Evolutionary conservation across 2,329 filamentous ascomycete species (phyloP), one percentile per base, ranked within the genome.

Genomic region (Aspergillus sp.): DNA sequence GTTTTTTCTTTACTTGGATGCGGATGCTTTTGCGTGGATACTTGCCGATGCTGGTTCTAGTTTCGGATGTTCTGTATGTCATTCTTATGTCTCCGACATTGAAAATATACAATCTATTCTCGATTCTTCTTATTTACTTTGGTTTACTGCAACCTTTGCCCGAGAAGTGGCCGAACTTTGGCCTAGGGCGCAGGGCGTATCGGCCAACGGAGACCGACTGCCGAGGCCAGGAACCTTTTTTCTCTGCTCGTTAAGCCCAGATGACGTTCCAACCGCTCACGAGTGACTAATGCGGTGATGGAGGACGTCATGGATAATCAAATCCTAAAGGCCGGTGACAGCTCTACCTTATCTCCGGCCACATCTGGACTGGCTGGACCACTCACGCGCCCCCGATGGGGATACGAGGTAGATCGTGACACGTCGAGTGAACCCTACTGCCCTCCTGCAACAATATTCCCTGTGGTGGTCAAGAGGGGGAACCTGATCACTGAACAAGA

Each of bases 281-380:
- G 32, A 36, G 54, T 61, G 59, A 61, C 59, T 61, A 56, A 61
- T 55, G 56, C 56, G 38, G 25, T 32, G 57, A 36, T 50, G 56
- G 45, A 58, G 38, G 43, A 56, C 56, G 53, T 55, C 53, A 55
- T 47, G 23, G 43, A 43, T n/a, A 17, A 19, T 43, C 17, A 45
- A 36, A 36, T 36, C 12, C 32, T 36, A 36, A 43, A 54, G 36
- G 13, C 36, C 32, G 51, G 21, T 28, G 53, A 32, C 39, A 47
- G 39, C 25, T 12, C 1, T 19, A 25, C 10, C 55, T 61, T 61
- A 61, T 61, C 59, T 59, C 56, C 59, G 59, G n/a, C 36, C 13
- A 17, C 49, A 32, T 21, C 13, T 17, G 13, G 28, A 30, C 47
- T 50, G 47, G 47, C 47, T 32, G 47, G 47, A n/a, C 47, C 47